These are phyloP conservation scores for Dalechampia spathulata DNA, from an alignment of 441 rosid species.

Conservation along the genomic window DNA sequence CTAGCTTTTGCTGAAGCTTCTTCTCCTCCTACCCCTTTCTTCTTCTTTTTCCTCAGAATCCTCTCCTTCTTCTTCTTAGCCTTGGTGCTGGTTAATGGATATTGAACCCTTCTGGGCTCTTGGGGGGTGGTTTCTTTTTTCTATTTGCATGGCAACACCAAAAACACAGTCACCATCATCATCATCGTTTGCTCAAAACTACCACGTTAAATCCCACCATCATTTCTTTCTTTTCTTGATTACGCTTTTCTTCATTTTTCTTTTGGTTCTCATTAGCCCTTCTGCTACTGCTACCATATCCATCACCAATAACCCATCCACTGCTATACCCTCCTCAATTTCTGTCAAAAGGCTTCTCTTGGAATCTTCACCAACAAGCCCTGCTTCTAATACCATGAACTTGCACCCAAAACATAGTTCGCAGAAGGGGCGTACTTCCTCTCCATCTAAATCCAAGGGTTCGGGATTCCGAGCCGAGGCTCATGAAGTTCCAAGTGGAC, in stretches of 20 bases:
- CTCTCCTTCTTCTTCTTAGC: constrained; percentile 22
- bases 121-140: constrained; percentile 71
- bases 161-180: constrained; percentile 26
- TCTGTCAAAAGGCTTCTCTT: constrained; percentile 51
- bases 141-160: constrained; percentile 75
- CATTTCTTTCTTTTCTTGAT: constrained; percentile 24
- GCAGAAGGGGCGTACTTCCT: constrained; percentile 4
- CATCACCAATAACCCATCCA: constrained; percentile 9
- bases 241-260: constrained; percentile 30
- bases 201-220: constrained; percentile 25
- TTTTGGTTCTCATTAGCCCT: constrained; percentile 36
- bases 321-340: constrained; percentile 10
- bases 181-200: constrained; percentile 19
- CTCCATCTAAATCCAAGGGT: constrained; percentile 22
- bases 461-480: constrained; percentile 40
- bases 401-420: constrained; percentile 30
- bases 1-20: constrained; percentile 35
- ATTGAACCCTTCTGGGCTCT: constrained; percentile 84
- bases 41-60: constrained; percentile 1
- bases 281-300: constrained; percentile 18
- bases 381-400: constrained; percentile 33
- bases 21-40: constrained; percentile 16
- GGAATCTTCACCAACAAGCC: constrained; percentile 25
- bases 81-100: constrained; percentile 82
- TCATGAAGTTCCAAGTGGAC: constrained; percentile 97